Conservation (phyloP, 2,329 filamentous ascomycete species). For the Proliferodiscus dingleyae region DNA sequence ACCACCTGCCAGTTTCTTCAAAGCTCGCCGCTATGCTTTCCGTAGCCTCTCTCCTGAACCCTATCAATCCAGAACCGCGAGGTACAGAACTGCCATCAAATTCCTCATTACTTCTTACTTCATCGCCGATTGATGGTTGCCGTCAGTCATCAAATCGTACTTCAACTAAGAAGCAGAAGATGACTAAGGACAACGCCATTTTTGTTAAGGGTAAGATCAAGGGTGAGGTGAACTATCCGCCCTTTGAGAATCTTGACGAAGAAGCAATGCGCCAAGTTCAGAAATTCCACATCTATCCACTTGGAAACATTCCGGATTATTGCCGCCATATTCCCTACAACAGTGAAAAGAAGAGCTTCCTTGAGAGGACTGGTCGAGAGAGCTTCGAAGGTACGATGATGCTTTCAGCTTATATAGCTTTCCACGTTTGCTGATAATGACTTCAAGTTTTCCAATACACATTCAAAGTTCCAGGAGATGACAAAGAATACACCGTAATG, state of each 20-base stretch:
- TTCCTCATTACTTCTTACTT: slow-evolving; percentile 29
- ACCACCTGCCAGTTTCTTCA: slow-evolving; percentile 15
- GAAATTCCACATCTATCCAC: slow-evolving; percentile 61
- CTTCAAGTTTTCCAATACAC: slow-evolving; percentile 76
- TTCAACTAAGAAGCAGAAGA: slow-evolving; percentile 47
- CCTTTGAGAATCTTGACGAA: slow-evolving; percentile 63
- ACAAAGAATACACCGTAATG: slow-evolving; percentile 70
- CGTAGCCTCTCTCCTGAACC: slow-evolving; percentile 63
- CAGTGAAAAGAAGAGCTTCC: slow-evolving; percentile 87
- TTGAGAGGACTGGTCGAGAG: slow-evolving; percentile 78
- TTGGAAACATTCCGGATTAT: slow-evolving; percentile 56
- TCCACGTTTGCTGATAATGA: slow-evolving; percentile 18
- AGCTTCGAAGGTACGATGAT: slow-evolving; percentile 72
- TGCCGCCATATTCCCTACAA: slow-evolving; percentile 85
- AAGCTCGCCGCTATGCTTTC: slow-evolving; percentile 50
- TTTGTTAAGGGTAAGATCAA: slow-evolving; percentile 58
- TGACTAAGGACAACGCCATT: slow-evolving; percentile 59
- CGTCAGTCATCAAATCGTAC: slow-evolving; percentile 24
- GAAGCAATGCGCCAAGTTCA: slow-evolving; percentile 52
- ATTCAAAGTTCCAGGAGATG: slow-evolving; percentile 65
- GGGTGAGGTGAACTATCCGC: slow-evolving; percentile 67
- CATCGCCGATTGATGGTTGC: slow-evolving; percentile 26
- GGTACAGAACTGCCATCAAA: slow-evolving; percentile 40
- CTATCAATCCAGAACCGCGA: slow-evolving; percentile 37
- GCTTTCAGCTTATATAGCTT: slow-evolving; percentile 5